A percentile compares a stretch with the other conserved stretches of the same genome.
These are phyloP conservation scores for Hypoxylon intermedium DNA, from an alignment of 495 filamentous ascomycete species.

Conservation along the genomic window DNA sequence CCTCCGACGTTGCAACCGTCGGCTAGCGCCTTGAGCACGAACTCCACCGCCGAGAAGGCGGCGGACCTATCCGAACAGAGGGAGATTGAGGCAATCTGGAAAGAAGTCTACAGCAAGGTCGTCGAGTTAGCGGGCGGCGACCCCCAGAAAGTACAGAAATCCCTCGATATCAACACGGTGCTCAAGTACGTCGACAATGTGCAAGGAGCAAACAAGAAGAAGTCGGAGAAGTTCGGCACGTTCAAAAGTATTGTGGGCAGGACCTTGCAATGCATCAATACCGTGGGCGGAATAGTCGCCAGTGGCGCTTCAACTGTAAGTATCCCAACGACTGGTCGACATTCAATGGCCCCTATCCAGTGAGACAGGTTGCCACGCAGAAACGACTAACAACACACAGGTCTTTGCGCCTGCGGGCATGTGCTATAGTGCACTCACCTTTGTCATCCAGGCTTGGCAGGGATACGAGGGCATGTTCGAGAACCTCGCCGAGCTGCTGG, in stretches of 20 bases:
- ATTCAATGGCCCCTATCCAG: too few species aligned
- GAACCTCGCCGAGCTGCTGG: slow-evolving; percentile 47
- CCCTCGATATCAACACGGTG: slow-evolving; percentile 45
- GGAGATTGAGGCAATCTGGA: slow-evolving; percentile 50
- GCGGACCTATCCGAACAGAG: slow-evolving; percentile 44
- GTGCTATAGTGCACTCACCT: slow-evolving; percentile 50
- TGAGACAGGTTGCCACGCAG: too few species aligned
- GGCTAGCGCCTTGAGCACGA: slow-evolving; percentile 22
- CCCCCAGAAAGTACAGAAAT: slow-evolving; percentile 32
- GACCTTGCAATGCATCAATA: slow-evolving; percentile 49
- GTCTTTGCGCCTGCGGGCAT: slow-evolving; percentile 50
- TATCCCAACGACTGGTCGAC: neutral
- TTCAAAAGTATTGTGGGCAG: slow-evolving; percentile 40
- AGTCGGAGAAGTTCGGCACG: slow-evolving; percentile 39
- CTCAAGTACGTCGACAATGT: slow-evolving; percentile 42
- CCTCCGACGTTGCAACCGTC: slow-evolving; percentile 35
- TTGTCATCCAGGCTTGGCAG: slow-evolving; percentile 52
- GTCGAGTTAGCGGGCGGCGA: slow-evolving; percentile 49
- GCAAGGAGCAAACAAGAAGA: slow-evolving; percentile 37
- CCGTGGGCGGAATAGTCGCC: slow-evolving; percentile 46
- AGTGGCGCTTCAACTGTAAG: slow-evolving; percentile 45
- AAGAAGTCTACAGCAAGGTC: slow-evolving; percentile 48
- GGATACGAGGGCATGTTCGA: slow-evolving; percentile 51
- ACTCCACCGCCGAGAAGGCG: slow-evolving; percentile 30
- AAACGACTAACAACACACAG: slow-evolving; percentile 10